These are phyloP conservation scores for Stentor roeselii DNA, from an alignment of 73 alveolate genomes.

Conservation along the genomic window DNA sequence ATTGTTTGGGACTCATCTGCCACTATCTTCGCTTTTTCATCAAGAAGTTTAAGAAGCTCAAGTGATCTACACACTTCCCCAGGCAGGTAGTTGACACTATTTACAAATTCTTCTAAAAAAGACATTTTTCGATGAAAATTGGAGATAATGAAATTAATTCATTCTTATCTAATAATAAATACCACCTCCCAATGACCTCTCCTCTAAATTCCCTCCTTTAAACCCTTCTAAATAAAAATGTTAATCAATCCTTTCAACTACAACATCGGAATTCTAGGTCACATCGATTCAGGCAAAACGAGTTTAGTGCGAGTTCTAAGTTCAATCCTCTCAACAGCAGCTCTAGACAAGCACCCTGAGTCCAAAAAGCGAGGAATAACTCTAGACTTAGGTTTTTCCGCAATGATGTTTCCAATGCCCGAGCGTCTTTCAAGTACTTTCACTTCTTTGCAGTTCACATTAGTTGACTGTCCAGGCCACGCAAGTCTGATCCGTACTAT, in stretches of 20 bases:
- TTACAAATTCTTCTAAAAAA: background rate
- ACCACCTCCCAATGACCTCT: no score
- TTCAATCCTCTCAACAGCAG: conserved; percentile 96
- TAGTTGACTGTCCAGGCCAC: conserved; percentile 99
- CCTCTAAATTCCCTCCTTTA: no score
- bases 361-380: conserved; percentile 98
- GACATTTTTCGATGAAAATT: background rate
- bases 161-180: no score
- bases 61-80: background rate
- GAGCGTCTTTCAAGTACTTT: conserved; percentile 47
- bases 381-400: conserved; percentile 98
- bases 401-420: conserved; percentile 74
- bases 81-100: background rate
- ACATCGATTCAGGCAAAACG: conserved; percentile 99
- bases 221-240: no score
- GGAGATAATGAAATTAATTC: no score
- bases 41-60: background rate
- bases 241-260: conserved; percentile 80
- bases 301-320: conserved; percentile 84
- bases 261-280: conserved; percentile 98
- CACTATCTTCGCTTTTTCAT: background rate
- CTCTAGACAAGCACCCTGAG: conserved; percentile 97
- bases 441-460: conserved; percentile 84
- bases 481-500: conserved; percentile 97
- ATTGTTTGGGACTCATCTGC: background rate